phyloP scores from a whole-genome alignment of 768 basidiomycete genomes.

The Obba rivulosa region DNA sequence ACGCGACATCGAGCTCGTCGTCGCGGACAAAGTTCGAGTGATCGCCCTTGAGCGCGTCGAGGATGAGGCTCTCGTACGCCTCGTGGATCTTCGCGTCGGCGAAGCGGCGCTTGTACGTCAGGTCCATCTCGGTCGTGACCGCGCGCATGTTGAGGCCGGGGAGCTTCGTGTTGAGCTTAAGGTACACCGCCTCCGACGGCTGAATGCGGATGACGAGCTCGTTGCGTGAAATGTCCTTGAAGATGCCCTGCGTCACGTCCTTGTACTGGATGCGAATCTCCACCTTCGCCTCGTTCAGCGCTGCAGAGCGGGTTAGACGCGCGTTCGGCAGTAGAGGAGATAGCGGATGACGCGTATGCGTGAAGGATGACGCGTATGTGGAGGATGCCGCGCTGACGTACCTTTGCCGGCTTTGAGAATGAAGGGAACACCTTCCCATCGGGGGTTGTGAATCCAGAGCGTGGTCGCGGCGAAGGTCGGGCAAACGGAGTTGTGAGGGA shows the following conservation, averaged over 20 bases:
- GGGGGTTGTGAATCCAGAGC: slow-evolving; percentile 88
- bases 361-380: slow-evolving; percentile 9
- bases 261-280: slow-evolving; percentile 98
- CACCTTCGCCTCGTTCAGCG: slow-evolving; percentile 97
- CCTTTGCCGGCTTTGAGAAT: slow-evolving; percentile 98
- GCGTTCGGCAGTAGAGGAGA: slow-evolving; percentile 4
- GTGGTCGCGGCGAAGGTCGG: slow-evolving; percentile 92
- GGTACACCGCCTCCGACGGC: slow-evolving; percentile 92
- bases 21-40: slow-evolving; percentile 99
- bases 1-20: slow-evolving; percentile 95
- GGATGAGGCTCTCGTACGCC: slow-evolving; percentile 92
- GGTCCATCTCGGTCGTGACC: slow-evolving; percentile 95
- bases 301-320: slow-evolving; percentile 33
- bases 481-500: slow-evolving; percentile 86
- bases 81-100: slow-evolving; percentile 89
- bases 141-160: slow-evolving; percentile 89
- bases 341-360: slow-evolving; percentile 9
- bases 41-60: slow-evolving; percentile 96
- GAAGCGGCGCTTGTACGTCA: slow-evolving; percentile 97
- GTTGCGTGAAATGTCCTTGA: slow-evolving; percentile 93
- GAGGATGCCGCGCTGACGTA: slow-evolving; percentile 33
- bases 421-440: slow-evolving; percentile 99
- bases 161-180: slow-evolving; percentile 94
- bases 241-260: slow-evolving; percentile 95
- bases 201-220: slow-evolving; percentile 98